Percentiles rank a stretch among this genome's conserved stretches.
phyloP scores from a whole-genome alignment of 208 protist genomes.

The Leishmania braziliensis region DNA sequence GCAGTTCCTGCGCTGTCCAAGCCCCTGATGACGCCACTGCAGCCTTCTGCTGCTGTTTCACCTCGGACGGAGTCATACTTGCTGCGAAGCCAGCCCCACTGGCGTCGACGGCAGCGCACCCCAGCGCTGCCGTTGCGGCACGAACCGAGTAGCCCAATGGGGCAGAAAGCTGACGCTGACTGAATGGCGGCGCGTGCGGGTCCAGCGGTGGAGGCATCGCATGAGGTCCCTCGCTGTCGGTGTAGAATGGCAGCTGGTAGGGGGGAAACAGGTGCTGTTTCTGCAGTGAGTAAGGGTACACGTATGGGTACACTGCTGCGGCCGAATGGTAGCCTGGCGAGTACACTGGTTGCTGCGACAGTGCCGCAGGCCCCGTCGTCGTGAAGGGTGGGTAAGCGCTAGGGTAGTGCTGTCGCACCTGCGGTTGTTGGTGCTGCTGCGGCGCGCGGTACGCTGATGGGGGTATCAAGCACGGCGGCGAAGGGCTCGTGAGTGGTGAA shows the following conservation, averaged over 20 bases:
- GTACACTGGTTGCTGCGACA: neutral
- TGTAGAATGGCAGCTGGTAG: neutral
- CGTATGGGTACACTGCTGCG: conserved; percentile 2
- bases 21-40: neutral
- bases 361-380: neutral
- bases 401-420: neutral
- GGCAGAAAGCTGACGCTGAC: neutral
- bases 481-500: conserved; percentile 11
- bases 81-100: neutral
- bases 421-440: neutral
- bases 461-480: conserved; percentile 14
- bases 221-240: neutral
- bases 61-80: neutral
- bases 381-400: conserved; percentile 3
- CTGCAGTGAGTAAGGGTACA: neutral
- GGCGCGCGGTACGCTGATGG: conserved; percentile 20
- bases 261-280: neutral
- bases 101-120: neutral
- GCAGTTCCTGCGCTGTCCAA: neutral
- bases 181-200: neutral
- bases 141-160: conserved; percentile 8
- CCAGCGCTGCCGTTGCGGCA: neutral
- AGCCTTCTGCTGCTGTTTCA: conserved; percentile 1
- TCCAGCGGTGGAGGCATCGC: neutral
- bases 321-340: neutral